A percentile compares a stretch with the other conserved stretches of the same genome.
These are phyloP conservation scores for Clausena lansium DNA, from an alignment of 345 rosid species.

Conservation along the genomic window DNA sequence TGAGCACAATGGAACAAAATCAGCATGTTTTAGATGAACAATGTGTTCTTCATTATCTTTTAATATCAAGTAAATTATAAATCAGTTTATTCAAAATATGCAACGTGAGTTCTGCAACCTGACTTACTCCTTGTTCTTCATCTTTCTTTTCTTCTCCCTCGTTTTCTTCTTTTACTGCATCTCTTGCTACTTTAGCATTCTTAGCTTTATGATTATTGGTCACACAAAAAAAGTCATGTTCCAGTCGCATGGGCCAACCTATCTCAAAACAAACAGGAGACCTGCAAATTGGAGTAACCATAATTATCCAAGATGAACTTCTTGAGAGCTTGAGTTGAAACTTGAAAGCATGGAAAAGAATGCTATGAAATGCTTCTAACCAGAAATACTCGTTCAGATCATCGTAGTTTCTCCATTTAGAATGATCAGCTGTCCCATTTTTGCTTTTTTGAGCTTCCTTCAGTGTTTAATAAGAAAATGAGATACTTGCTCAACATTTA, in stretches of 20 bases:
- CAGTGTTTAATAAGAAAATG: conserved; percentile 29
- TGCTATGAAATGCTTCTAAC: conserved; percentile 32
- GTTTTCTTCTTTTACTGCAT: conserved; percentile 26
- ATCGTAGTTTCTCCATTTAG: conserved; percentile 98
- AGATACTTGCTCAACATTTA: conserved; percentile 1
- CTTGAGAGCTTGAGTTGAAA: conserved; percentile 13
- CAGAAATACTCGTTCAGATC: conserved; percentile 94
- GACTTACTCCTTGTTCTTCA: conserved; percentile 66
- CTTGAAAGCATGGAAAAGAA: not conserved
- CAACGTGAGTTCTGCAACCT: conserved; percentile 13
- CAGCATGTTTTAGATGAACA: conserved; percentile 23
- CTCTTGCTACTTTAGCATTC: conserved; percentile 20
- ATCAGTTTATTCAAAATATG: conserved; percentile 19
- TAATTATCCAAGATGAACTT: conserved; percentile 11
- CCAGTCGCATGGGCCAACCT: conserved; percentile 86
- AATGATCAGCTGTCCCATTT: conserved; percentile 81
- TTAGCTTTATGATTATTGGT: conserved; percentile 28
- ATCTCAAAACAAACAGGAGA: conserved; percentile 78
- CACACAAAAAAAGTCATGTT: conserved; percentile 65
- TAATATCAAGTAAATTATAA: conserved; percentile 17
- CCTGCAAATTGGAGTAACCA: conserved; percentile 48
- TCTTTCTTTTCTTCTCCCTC: conserved; percentile 45
- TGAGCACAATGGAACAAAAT: conserved; percentile 24
- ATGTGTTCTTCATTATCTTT: conserved; percentile 9
- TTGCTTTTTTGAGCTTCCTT: conserved; percentile 86